phyloP scores from a whole-genome alignment of 2,329 filamentous ascomycete species.

The Sporothrix pallida region DNA sequence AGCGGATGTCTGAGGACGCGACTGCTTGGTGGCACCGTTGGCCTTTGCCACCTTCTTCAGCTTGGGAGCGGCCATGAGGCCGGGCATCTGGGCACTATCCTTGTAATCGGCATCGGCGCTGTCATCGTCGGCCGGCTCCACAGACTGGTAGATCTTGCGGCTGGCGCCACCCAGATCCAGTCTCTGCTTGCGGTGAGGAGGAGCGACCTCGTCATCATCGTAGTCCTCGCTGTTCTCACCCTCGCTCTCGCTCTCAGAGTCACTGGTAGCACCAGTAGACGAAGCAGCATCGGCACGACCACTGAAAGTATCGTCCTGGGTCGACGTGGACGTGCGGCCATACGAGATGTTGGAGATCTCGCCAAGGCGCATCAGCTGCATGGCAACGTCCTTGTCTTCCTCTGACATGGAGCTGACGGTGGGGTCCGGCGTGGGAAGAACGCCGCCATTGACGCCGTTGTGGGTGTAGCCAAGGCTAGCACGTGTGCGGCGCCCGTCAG shows the following conservation, averaged over 20 bases:
- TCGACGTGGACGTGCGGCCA: conserved; percentile 90
- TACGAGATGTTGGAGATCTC: conserved; percentile 94
- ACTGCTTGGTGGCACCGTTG: conserved; percentile 50
- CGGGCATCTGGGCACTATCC: conserved; percentile 45
- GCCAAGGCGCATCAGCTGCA: conserved; percentile 94
- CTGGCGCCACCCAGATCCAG: conserved; percentile 52
- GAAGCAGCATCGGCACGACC: conserved; percentile 84
- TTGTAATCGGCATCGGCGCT: conserved; percentile 65
- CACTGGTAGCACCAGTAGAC: conserved; percentile 83
- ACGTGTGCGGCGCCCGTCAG: conserved; percentile 69
- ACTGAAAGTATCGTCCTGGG: conserved; percentile 90
- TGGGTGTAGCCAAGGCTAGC: conserved; percentile 63
- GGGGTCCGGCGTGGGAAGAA: conserved; percentile 89
- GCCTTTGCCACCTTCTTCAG: conserved; percentile 47
- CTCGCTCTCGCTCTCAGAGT: conserved; percentile 75
- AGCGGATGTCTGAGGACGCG: conserved; percentile 17
- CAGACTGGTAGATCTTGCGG: conserved; percentile 58
- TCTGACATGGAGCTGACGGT: conserved; percentile 98
- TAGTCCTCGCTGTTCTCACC: conserved; percentile 66
- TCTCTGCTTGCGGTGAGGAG: conserved; percentile 64
- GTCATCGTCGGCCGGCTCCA: conserved; percentile 57
- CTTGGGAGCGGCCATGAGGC: conserved; percentile 49
- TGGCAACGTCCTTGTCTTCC: conserved; percentile 89
- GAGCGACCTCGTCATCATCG: conserved; percentile 61
- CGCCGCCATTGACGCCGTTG: conserved; percentile 48